Base-by-base conservation (phyloP, 768 basidiomycete genomes). In the Filobasidium floriforme region DNA sequence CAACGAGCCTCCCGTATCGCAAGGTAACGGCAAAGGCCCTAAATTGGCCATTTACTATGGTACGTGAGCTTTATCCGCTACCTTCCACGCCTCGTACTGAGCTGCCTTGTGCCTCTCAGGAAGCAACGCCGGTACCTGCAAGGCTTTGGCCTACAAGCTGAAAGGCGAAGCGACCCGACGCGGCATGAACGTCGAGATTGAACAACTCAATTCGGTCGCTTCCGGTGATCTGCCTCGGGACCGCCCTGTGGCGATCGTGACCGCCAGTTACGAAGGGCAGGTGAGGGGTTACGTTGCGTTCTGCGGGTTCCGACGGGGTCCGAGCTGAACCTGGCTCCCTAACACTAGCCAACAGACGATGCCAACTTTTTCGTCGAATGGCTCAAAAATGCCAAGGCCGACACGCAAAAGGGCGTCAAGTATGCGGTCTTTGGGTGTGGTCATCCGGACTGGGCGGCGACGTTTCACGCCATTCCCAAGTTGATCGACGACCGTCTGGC, bases 341-440 rank as follows among this genome's bases (percentile, higher is more conserved):
- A n/a, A n/a, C n/a, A n/a, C n/a, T n/a, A 82, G 72, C 82, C 83
- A 22, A 81, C 83, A 0, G 82, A 83, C 72, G 83, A 84, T 66
- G 83, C 82, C 1, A 77, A 79, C 9, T 78, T 76, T 61, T 83
- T 83, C 70, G 76, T 83, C 19, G 79, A 81, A 61, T 81, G 81
- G 78, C 63, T 84, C 22, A 74, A 73, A 43, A 75, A 69, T 63
- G 68, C 80, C 7, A 66, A 76, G 10, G 74, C 68, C 41, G 54
- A 66, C 40, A 73, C 75, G 62, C 41, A 63, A 6, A 40, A 37
- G n/a, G 65, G 62, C 19, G 66, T 69, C 22, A 73, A 74, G 29
- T 84, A 79, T 63, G 81, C 80, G 1, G 81, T 84, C 26, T 83
- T 84, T 61, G 83, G 83, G 1, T 82, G 82, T 67, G 83, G 83